Evolutionary conservation across 1,284 basidiomycete genomes (phyloP), one percentile per base, ranked within the genome.

Genomic region (Rhodotorula sp.): DNA sequence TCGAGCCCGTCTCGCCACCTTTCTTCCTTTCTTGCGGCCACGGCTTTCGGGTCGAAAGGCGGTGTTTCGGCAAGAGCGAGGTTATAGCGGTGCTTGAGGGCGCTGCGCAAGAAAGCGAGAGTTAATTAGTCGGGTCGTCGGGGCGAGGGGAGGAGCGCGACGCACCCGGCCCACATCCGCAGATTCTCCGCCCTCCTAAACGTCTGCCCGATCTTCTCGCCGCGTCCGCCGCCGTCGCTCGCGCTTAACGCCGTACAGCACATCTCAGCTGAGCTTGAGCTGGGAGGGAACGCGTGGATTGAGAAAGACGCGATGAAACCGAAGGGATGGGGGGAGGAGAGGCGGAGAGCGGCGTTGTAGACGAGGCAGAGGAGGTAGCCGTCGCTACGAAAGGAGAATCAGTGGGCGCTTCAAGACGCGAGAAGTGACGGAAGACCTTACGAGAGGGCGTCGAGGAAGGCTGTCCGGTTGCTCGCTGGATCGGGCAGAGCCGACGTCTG

Each of bases 151-250:
- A 47, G 20, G 7, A 52, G 54, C n/a, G 16, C 30, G 22, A 84
- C 86, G 65, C 77, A 91, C 89, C 88, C 91, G 54, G 86, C 87
- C 88, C 89, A 93, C 22, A 92, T 79, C 31, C 89, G 83, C 28
- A 93, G 80, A 77, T 92, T 93, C 78, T 93, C 91, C 20, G 87
- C 89, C 62, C 91, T 81, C 70, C 91, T 82, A 79, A 92, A 93
- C 40, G 91, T 92, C 88, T 89, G 90, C 0, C 87, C 85, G 53
- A 83, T 84, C 51, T 66, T 67, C 48, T 65, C 60, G 7, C 26
- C 51, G 13, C 51, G 40, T 2, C 34, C 60, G 76, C 76, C n/a
- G 79, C 79, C 4, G 72, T 72, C n/a, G 57, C 74, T 54, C 65
- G 24, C 10, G 26, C 48, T 48, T 59, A 61, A 50, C 68, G 66